phyloP scores from a whole-genome alignment of 192 early-diverging fungal species.

The Entomortierella parvispora region DNA sequence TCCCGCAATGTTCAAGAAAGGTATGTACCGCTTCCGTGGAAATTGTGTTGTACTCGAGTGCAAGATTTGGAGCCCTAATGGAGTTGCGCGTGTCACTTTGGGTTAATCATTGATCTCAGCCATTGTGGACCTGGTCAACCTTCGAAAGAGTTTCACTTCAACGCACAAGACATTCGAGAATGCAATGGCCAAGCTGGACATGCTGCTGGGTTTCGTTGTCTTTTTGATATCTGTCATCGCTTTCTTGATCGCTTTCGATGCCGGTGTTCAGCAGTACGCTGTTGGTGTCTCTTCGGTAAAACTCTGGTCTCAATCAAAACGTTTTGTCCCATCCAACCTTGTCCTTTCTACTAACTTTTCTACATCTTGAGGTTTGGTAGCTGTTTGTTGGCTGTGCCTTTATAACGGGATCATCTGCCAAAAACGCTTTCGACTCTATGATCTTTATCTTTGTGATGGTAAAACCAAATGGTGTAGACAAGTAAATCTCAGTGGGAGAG shows the following conservation, averaged over 20 bases:
- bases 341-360: neutral
- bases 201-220: slow-evolving; percentile 28
- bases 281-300: slow-evolving; percentile 42
- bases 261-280: slow-evolving; percentile 44
- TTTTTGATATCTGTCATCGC: slow-evolving; percentile 30
- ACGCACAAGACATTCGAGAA: slow-evolving; percentile 49
- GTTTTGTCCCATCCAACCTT: neutral
- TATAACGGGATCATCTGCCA: slow-evolving; percentile 46
- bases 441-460: slow-evolving; percentile 48
- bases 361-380: neutral
- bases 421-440: slow-evolving; percentile 49
- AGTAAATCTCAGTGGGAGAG: no score
- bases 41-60: neutral
- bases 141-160: slow-evolving; percentile 39
- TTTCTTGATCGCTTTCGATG: slow-evolving; percentile 34
- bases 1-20: slow-evolving; percentile 41
- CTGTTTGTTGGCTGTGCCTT: slow-evolving; percentile 41
- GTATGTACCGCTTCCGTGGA: neutral
- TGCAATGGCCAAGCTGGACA: slow-evolving; percentile 42
- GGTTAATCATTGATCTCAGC: slow-evolving; percentile 3
- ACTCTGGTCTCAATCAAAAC: neutral
- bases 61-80: neutral
- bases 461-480: no score
- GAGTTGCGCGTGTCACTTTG: neutral
- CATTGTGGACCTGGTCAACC: slow-evolving; percentile 45